Percentiles rank a stretch among this genome's conserved stretches.
phyloP scores from a whole-genome alignment of 257 asterid genomes.

The Striga asiatica region DNA sequence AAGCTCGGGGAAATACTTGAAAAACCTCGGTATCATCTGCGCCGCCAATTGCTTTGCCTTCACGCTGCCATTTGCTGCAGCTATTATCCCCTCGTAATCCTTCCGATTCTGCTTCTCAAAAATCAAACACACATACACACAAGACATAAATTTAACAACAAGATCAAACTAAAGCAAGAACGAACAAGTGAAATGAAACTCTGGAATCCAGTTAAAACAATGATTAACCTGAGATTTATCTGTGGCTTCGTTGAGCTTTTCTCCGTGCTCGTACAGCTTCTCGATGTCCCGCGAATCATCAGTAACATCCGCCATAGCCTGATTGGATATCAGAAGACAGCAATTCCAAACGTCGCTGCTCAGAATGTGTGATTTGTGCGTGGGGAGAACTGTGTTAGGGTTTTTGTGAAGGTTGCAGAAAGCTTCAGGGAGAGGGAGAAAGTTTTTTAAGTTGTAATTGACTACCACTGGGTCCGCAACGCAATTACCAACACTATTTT shows the following conservation, averaged over 20 bases:
- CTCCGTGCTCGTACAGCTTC: slow-evolving; percentile 80
- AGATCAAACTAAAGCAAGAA: background rate
- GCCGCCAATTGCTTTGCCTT: slow-evolving; percentile 94
- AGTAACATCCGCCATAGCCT: slow-evolving; percentile 40
- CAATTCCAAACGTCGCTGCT: too few species aligned
- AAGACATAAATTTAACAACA: background rate
- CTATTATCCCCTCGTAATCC: slow-evolving; percentile 76
- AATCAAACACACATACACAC: background rate
- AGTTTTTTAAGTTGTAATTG: background rate
- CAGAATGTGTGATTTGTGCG: background rate
- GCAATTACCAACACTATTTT: too few species aligned
- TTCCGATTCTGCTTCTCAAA: slow-evolving; percentile 36
- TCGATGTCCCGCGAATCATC: slow-evolving; percentile 65
- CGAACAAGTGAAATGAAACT: background rate
- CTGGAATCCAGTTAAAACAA: background rate
- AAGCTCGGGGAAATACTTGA: slow-evolving; percentile 67
- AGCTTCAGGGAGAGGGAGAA: background rate
- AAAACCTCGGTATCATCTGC: slow-evolving; percentile 81
- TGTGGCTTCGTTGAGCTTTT: slow-evolving; percentile 62
- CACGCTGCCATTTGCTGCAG: slow-evolving; percentile 72
- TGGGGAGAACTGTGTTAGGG: slow-evolving; percentile 24
- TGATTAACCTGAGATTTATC: slow-evolving; percentile 67
- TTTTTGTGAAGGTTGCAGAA: slow-evolving; percentile 13
- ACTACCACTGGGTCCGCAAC: too few species aligned
- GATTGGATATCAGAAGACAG: background rate